Conservation (phyloP, 192 early-diverging fungal genomes). For the Pilaira anomala region DNA sequence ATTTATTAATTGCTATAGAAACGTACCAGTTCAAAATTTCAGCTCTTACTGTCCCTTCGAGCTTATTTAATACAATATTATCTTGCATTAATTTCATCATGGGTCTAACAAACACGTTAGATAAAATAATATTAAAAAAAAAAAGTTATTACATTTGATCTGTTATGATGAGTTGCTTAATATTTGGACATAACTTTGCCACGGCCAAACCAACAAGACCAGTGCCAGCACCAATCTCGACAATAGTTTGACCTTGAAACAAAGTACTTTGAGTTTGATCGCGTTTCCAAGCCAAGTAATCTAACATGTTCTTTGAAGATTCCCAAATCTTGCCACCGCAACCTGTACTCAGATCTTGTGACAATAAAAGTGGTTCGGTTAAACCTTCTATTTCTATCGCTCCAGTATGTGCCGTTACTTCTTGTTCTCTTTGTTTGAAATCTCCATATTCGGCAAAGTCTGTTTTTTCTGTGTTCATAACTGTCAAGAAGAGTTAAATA, state of each 20-base stretch:
- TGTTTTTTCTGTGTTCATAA: too few relatives aligned
- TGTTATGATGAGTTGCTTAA: slow-evolving; percentile 38
- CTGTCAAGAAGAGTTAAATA: too few relatives aligned
- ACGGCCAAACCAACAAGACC: slow-evolving; percentile 47
- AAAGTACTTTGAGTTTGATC: background rate
- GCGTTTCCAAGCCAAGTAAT: slow-evolving; percentile 38
- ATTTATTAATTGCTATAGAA: background rate
- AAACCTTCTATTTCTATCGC: background rate
- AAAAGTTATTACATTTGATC: slow-evolving; percentile 38
- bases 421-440: background rate
- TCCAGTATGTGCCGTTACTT: background rate
- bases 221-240: slow-evolving; percentile 49
- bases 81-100: slow-evolving; percentile 47
- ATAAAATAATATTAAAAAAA: background rate
- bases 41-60: slow-evolving; percentile 4
- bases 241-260: slow-evolving; percentile 17
- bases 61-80: slow-evolving; percentile 39
- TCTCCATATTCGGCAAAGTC: background rate
- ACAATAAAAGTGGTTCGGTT: slow-evolving; percentile 7
- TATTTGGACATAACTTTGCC: slow-evolving; percentile 30
- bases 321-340: slow-evolving; percentile 55
- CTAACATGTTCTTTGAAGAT: slow-evolving; percentile 40
- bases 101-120: slow-evolving; percentile 2
- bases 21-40: slow-evolving; percentile 24
- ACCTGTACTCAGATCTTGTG: slow-evolving; percentile 31